A percentile compares a stretch with the other conserved stretches of the same genome.
Conservation (phyloP, 257 asterid species). For the Jasminum sambac region DNA sequence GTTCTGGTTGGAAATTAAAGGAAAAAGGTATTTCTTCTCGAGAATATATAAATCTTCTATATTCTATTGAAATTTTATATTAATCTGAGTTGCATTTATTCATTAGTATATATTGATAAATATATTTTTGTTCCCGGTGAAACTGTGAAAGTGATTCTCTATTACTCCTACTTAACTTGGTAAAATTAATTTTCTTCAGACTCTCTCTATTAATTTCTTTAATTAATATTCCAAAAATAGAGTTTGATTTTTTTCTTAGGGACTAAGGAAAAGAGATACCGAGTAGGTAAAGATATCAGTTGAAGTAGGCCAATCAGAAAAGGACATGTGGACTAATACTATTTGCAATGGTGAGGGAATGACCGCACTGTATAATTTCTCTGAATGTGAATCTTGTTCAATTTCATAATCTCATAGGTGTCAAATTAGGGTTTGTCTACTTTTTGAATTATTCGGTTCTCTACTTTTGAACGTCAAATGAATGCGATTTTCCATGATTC, state of each 20-base stretch:
- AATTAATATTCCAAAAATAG: neutral
- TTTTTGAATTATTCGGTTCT: conserved; percentile 24
- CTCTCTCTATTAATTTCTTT: conserved; percentile 3
- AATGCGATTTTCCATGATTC: conserved; percentile 24
- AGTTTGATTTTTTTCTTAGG: conserved; percentile 34
- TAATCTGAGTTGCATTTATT: conserved; percentile 23
- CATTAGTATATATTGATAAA: too few relatives aligned
- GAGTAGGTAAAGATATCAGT: conserved; percentile 39
- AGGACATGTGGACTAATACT: conserved; percentile 15
- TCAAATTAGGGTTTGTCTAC: neutral
- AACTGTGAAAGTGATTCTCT: conserved; percentile 23
- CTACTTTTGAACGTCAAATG: conserved; percentile 22
- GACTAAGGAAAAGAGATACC: conserved; percentile 29
- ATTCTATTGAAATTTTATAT: conserved; percentile 1
- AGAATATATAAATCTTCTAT: conserved; percentile 27
- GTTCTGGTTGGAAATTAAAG: conserved; percentile 16
- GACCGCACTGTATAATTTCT: neutral
- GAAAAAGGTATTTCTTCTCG: conserved; percentile 18
- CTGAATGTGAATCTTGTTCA: neutral
- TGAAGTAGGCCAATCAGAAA: conserved; percentile 4
- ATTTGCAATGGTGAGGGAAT: neutral
- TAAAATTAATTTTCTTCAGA: conserved; percentile 2
- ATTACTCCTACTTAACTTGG: neutral
- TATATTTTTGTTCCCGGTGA: too few relatives aligned
- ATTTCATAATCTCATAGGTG: neutral